Base-by-base conservation (phyloP, 164 flowering plant genomes). In the Amborella trichopoda region DNA sequence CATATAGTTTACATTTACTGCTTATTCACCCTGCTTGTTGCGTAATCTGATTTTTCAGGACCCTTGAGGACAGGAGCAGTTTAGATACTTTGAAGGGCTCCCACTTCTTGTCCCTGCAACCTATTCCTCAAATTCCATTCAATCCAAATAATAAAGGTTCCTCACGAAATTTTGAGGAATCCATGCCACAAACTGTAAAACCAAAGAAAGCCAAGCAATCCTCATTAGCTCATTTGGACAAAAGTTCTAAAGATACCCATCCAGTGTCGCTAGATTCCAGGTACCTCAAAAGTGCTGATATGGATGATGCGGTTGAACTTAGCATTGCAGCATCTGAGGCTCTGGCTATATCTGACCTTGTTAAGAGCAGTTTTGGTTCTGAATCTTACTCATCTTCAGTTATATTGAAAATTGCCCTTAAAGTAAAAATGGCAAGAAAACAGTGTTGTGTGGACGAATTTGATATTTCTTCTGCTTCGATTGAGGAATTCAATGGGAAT, bases 271-370 rank as follows among this genome's bases (percentile, higher is more conserved):
- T 14, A 13, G 38, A 53, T 20, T 26, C 12, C 28, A 46, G 44
- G 26, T 34, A 14, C 40, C 53, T 28, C 16, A 46, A 58, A 37
- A 59, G 32, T 53, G 49, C 53, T 50, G 74, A 74, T 45, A 38
- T 69, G 5, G 17, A 40, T 51, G 73, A 69, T 65, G 77, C 80
- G 17, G 68, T 84, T 52, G 93, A 89, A 58, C 73, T 82, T 40
- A 68, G 81, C 48, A 56, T 82, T 65, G 79, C 83, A 45, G 97
- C 95, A 60, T 84, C 95, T 38, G 97, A 89, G 62, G 93, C 97
- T 41, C 50, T 84, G 48, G 74, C 61, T 43, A 78, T 89, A 55
- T 77, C 83, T 67, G 90, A 82, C 44, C 20, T 72, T 34, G 51
- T 71, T 17, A 63, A 61, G 44, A 52, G 46, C 39, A 66, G 14